Evolutionary conservation across 1,139 yeast genomes (phyloP), one percentile per base, ranked within the genome.

Genomic region (Kodamaea plutei): DNA sequence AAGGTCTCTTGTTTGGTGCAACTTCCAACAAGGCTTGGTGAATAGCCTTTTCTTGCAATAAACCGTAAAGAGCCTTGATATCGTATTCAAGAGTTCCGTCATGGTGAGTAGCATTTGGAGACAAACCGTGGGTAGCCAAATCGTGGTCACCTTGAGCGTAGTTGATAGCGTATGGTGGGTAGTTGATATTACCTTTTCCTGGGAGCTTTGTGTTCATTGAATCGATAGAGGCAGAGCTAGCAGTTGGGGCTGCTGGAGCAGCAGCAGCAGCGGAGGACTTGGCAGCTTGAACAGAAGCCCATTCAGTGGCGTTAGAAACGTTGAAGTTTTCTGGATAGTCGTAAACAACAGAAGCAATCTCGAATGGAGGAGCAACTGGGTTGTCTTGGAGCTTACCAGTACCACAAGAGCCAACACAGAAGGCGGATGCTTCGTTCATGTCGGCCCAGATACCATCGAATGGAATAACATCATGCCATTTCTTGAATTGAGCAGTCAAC

Each of bases 361-460:
- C 47, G 33, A 50, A 46, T 9, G 54, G 47, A 18, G 52, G 51
- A 8, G 34, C 39, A 6, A 40, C 56, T 5, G 57, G 59, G 32
- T 54, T 50, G 19, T 48, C 44, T 13, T 30, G 29, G 15, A 40
- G 30, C 25, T 34, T 38, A 15, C 41, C 52, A 9, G 46, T 35
- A 17, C 58, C 58, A 39, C 58, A 54, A 13, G 57, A 51, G 5
- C 60, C 60, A 18, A 53, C 57, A 35, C 64, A 56, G 47, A 56
- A 59, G 6, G 58, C 46, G 8, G 58, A 47, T 2, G 48, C 59
- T 36, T 58, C 64, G 36, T 58, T 58, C 64, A 58, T 59, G 37
- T 59, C 65, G 13, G 52, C 36, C 65, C 65, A 59, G 20, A 59
- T 43, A 16, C 64, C 64, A 36, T 55, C 61, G 33, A 45, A 56